These are phyloP conservation scores for Podospora australis DNA, from an alignment of 495 filamentous ascomycete genomes.

Conservation along the genomic window DNA sequence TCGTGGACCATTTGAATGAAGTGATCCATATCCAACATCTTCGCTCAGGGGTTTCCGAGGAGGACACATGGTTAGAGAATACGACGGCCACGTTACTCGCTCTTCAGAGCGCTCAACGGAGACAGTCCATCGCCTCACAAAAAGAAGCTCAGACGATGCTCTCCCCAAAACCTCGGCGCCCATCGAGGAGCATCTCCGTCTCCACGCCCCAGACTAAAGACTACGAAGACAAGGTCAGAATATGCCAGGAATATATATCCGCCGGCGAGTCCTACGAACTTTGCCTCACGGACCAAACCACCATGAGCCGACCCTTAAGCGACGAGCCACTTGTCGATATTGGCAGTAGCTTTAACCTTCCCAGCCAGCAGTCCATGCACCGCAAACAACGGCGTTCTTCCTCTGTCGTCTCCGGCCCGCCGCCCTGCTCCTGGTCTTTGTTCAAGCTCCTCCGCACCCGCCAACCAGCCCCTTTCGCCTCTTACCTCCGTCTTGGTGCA, in stretches of 20 bases:
- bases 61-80: constrained; percentile 29
- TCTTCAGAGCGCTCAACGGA: constrained; percentile 9
- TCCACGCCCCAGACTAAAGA: constrained; percentile 45
- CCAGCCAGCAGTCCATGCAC: neutral
- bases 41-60: constrained; percentile 26
- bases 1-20: constrained; percentile 64
- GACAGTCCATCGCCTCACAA: constrained; percentile 1
- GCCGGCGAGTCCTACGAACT: constrained; percentile 89
- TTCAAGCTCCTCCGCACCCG: constrained; percentile 62
- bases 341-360: constrained; percentile 27
- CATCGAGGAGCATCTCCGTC: constrained; percentile 18
- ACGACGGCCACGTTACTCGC: constrained; percentile 25
- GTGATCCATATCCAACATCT: constrained; percentile 62
- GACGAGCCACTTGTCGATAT: constrained; percentile 43
- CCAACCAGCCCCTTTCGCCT: constrained; percentile 84
- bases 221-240: constrained; percentile 59
- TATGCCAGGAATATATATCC: constrained; percentile 64
- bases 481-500: constrained; percentile 64
- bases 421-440: constrained; percentile 54
- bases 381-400: constrained; percentile 4
- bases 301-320: constrained; percentile 39
- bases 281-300: constrained; percentile 74
- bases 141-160: neutral
- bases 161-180: constrained; percentile 11
- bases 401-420: neutral